A percentile compares a stretch with the other conserved stretches of the same genome.
Conservation (phyloP, 805 yeast genomes). For the Ogataea nitratoaversa region DNA sequence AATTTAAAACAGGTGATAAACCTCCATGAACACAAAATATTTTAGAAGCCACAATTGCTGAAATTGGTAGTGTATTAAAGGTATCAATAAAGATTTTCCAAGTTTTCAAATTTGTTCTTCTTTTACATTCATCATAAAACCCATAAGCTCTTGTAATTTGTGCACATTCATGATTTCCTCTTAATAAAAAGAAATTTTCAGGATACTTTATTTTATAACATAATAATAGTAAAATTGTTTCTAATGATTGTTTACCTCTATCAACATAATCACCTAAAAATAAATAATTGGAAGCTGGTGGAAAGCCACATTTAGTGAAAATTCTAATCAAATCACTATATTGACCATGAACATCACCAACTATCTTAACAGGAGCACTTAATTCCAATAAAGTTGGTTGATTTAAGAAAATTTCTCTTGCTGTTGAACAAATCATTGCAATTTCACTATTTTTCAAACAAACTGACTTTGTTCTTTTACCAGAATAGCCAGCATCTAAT, state of each 20-base stretch:
- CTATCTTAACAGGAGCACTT: constrained; percentile 81
- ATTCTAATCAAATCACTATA: constrained; percentile 86
- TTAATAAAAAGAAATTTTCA: constrained; percentile 83
- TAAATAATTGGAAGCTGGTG: constrained; percentile 88
- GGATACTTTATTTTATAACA: constrained; percentile 97
- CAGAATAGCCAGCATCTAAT: constrained; percentile 93
- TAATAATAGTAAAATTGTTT: constrained; percentile 79
- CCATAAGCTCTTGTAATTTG: constrained; percentile 96
- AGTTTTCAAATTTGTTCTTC: constrained; percentile 85
- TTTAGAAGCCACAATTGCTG: constrained; percentile 93
- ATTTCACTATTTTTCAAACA: constrained; percentile 90
- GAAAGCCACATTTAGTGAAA: constrained; percentile 94
- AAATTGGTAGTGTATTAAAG: constrained; percentile 90
- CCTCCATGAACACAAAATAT: constrained; percentile 92
- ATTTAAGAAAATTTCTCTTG: constrained; percentile 82
- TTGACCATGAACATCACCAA: constrained; percentile 97
- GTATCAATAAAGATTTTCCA: constrained; percentile 95
- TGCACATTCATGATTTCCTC: constrained; percentile 98
- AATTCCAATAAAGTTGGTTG: constrained; percentile 90
- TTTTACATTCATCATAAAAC: constrained; percentile 95
- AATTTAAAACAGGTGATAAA: constrained; percentile 65
- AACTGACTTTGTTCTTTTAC: constrained; percentile 84
- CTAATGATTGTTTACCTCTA: constrained; percentile 93
- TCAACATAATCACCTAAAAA: constrained; percentile 97
- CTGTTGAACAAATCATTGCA: constrained; percentile 76